A percentile compares a stretch with the other conserved stretches of the same genome.
Evolutionary conservation across 2,329 filamentous ascomycete species (phyloP).

Genomic region (Nigrospora osmanthi): DNA sequence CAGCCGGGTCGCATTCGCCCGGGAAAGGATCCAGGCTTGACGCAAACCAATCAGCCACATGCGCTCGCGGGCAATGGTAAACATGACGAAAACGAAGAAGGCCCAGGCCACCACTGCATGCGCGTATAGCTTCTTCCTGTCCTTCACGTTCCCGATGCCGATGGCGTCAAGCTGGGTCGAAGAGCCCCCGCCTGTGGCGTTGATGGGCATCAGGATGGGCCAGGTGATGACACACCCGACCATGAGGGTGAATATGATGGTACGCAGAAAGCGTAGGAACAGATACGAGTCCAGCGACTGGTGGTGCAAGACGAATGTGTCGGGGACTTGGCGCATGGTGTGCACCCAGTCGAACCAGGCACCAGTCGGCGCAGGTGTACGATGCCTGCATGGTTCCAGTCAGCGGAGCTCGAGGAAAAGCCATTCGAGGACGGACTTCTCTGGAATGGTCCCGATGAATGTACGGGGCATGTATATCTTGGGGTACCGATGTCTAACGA

Average conservation of each 20-base stretch:
- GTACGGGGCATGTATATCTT: conserved; percentile 20
- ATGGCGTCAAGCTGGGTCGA: conserved; percentile 60
- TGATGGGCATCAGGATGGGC: conserved; percentile 78
- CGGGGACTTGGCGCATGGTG: conserved; percentile 25
- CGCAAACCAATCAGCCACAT: conserved; percentile 92
- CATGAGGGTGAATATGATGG: conserved; percentile 69
- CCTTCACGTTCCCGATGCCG: conserved; percentile 41
- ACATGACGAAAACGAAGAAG: conserved; percentile 83
- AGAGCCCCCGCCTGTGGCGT: conserved; percentile 67
- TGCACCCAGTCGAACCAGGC: conserved; percentile 17
- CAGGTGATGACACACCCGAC: conserved; percentile 76
- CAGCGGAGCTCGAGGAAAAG: conserved; percentile 4
- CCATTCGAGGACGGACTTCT: conserved; percentile 13
- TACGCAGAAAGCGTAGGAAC: conserved; percentile 77
- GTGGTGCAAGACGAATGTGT: conserved; percentile 77
- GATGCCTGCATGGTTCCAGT: conserved; percentile 10
- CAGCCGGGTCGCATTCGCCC: conserved; percentile 72
- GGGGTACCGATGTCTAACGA: conserved; percentile 16
- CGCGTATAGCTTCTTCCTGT: conserved; percentile 64
- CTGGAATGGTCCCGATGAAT: conserved; percentile 17
- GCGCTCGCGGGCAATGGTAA: conserved; percentile 80
- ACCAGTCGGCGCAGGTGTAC: conserved; percentile 13
- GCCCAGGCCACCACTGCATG: conserved; percentile 75
- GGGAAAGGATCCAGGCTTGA: conserved; percentile 87
- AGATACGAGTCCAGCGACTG: conserved; percentile 85